phyloP scores from a whole-genome alignment of 2,329 filamentous ascomycete species.

The Cercospora berteroae region DNA sequence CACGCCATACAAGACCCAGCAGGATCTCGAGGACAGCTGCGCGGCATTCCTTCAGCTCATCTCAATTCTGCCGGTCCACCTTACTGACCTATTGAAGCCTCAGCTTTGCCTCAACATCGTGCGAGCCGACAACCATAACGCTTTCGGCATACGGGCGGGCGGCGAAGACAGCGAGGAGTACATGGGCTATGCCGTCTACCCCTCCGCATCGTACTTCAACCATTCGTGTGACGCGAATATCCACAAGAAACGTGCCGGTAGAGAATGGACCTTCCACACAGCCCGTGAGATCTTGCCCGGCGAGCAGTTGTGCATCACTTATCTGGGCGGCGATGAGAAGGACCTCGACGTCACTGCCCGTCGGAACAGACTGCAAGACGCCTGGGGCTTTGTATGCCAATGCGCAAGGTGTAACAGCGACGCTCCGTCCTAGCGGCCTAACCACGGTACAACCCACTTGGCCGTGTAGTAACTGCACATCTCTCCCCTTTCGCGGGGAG shows the following conservation, averaged over 20 bases:
- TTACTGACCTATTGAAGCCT: conserved; percentile 39
- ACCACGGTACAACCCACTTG: not conserved
- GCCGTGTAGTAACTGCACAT: not conserved
- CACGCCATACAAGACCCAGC: conserved; percentile 43
- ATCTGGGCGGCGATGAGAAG: conserved; percentile 50
- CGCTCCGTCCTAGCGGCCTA: not conserved
- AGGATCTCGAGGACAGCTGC: conserved; percentile 43
- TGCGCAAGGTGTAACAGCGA: conserved; percentile 41
- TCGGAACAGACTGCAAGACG: conserved; percentile 39
- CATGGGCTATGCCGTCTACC: conserved; percentile 50
- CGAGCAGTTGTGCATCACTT: conserved; percentile 50
- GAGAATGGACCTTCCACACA: conserved; percentile 44
- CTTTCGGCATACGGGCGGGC: conserved; percentile 45
- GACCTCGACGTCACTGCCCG: conserved; percentile 39
- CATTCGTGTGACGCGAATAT: conserved; percentile 49
- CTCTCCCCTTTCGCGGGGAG: not conserved
- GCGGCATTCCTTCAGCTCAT: conserved; percentile 46
- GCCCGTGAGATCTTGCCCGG: conserved; percentile 39
- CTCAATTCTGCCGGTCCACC: conserved; percentile 39
- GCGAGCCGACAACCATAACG: conserved; percentile 47
- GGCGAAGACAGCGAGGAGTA: conserved; percentile 48
- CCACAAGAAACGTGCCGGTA: conserved; percentile 42
- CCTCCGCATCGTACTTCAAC: conserved; percentile 50
- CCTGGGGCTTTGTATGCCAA: conserved; percentile 49
- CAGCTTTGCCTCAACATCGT: conserved; percentile 39